Base-by-base conservation (phyloP, 306 rosid genomes). In the Pterocarpus santalinus region DNA sequence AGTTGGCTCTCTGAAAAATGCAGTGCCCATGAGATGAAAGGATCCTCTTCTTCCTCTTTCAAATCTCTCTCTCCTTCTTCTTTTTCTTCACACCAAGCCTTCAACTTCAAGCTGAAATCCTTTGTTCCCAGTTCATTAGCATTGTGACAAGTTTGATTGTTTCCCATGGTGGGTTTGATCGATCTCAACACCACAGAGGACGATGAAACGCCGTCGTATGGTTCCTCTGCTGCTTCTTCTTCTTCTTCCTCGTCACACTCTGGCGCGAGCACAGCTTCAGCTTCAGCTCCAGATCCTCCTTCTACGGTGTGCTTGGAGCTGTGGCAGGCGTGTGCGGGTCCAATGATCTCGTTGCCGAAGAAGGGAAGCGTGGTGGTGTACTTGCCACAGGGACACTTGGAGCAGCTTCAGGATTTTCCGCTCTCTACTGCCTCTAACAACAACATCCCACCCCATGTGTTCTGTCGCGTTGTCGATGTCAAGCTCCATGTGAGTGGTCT, bases 321-420 rank as follows among this genome's bases (percentile, higher is more conserved):
- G 0, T 94, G 98, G 98, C 97, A 92, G 83, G 98, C 98, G 1
- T 94, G 97, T 80, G 98, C 97, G 6, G 98, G 98, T 34, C 97
- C 98, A 5, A 63, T 90, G 83, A 90, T 90, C 69, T 94, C 97
- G 1, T 60, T 94, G 85, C 98, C 98, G 4, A 92, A 89, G 91
- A 94, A 92, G 79, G 96, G 97, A 1, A 87, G 79, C 13, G 73
- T 90, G 64, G 93, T 94, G 34, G 97, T 94, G 53, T 94, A 92
- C 80, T 82, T 92, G 44, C 97, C 97, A 0, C 98, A 94, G 70
- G 98, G 97, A 9, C 98, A 94, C 85, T 86, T 90, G 69, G 97
- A 94, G 43, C 90, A 83, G 9, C 68, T 87, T 76, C 87, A 69
- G 62, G 94, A 94, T 64, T 87, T 90, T 66, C 88, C 92, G 2